Conservation (phyloP, 225 moss, liverwort and hornwort species). For the Anthoceros angustus region DNA sequence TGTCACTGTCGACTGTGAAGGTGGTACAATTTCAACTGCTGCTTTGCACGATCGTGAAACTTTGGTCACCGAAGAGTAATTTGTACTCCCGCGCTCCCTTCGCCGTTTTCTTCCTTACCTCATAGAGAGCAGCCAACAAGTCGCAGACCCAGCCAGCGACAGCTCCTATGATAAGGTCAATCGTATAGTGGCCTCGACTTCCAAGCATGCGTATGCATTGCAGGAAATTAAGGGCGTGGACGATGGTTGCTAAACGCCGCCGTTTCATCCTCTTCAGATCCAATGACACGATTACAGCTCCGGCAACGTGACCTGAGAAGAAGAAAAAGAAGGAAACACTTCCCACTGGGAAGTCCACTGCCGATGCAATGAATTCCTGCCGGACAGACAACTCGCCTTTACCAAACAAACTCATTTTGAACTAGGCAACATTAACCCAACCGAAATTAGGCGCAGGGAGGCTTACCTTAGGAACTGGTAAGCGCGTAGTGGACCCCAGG, state of each 20-base stretch:
- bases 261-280: constrained; percentile 16
- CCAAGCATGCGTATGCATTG: constrained; percentile 29
- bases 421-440: not conserved
- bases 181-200: constrained; percentile 38
- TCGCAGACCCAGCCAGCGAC: constrained; percentile 32
- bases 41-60: not conserved
- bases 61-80: not conserved
- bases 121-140: constrained; percentile 22
- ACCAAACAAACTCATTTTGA: not conserved
- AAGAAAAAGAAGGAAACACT: constrained; percentile 39
- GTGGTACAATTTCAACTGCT: no score
- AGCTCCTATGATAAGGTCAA: constrained; percentile 21
- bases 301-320: constrained; percentile 38
- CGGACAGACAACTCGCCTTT: not conserved
- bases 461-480: constrained; percentile 28
- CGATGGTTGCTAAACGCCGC: not conserved
- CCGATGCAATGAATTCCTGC: constrained; percentile 24
- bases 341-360: constrained; percentile 25
- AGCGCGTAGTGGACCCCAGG: constrained; percentile 32
- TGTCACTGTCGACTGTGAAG: no score
- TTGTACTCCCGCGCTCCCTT: not conserved
- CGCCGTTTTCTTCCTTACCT: constrained; percentile 12
- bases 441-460: not conserved
- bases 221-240: constrained; percentile 24
- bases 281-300: constrained; percentile 22